These are phyloP conservation scores for Aotearoamyces nothofagi DNA, from an alignment of 2,329 filamentous ascomycete genomes.

Conservation along the genomic window DNA sequence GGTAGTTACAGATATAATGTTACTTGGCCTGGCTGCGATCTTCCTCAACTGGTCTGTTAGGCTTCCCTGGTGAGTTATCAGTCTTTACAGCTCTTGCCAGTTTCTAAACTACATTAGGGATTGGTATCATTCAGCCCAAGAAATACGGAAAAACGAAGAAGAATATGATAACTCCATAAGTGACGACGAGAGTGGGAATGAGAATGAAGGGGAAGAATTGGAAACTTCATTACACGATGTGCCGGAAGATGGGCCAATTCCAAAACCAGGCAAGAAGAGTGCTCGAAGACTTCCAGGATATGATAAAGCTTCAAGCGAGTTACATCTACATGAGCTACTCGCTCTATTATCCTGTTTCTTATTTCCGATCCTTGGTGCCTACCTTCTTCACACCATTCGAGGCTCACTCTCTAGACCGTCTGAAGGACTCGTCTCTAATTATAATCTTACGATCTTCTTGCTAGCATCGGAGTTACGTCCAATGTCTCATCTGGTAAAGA, in stretches of 20 bases:
- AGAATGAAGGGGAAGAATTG: constrained; percentile 15
- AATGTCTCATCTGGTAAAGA: constrained; percentile 63
- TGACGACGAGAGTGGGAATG: constrained; percentile 30
- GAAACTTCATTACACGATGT: constrained; percentile 14
- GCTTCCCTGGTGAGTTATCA: constrained; percentile 62
- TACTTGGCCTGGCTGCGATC: constrained; percentile 65
- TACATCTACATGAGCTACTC: constrained; percentile 59
- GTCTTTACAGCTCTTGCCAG: too few relatives aligned
- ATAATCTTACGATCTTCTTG: constrained; percentile 83
- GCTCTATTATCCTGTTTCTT: constrained; percentile 68
- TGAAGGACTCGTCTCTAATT: constrained; percentile 79
- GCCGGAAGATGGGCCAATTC: constrained; percentile 8
- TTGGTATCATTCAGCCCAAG: constrained; percentile 61
- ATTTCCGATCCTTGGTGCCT: constrained; percentile 66
- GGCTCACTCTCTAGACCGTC: constrained; percentile 69
- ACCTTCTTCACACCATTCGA: constrained; percentile 68
- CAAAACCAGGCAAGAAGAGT: constrained; percentile 7
- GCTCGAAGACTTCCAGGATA: constrained; percentile 8
- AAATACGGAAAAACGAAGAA: constrained; percentile 38
- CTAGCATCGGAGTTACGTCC: constrained; percentile 77
- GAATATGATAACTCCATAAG: constrained; percentile 16
- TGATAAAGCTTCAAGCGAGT: constrained; percentile 37
- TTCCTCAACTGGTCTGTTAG: constrained; percentile 90
- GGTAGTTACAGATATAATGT: constrained; percentile 70
- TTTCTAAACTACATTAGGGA: too few relatives aligned